Evolutionary conservation across 116 monocot genomes (phyloP), one percentile per base, ranked within the genome.

Genomic region (Posidonia oceanica): DNA sequence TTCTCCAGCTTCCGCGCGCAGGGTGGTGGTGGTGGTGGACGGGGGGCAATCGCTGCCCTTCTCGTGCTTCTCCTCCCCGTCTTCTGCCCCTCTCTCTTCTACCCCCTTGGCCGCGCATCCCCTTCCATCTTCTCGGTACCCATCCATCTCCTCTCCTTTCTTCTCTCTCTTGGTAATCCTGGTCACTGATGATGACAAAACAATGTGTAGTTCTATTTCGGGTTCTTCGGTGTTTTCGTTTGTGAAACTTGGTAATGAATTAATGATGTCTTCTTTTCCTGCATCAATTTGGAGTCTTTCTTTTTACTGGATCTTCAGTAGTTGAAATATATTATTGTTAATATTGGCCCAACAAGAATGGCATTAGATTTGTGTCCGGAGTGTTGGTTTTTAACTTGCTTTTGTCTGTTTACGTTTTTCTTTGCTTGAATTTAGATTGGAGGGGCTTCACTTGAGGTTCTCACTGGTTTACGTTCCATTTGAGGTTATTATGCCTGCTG

Each of bases 121-220:
- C 88, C 88, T 14, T 84, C 83, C 40, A 12, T 91, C 39, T 91
- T 94, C 75, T 90, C 91, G 61, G 94, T 94, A 70, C 18, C 74
- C 36, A 37, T 42, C 4, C 3, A 20, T 39, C 54, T 36, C 36
- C 14, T 48, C 21, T 20, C 52, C 36, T 73, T 36, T 54, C 16
- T 64, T 3, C 14, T 36, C 23, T 12, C 58, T 40, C 17, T 2
- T 59, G 4, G 58, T 48, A 8, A 17, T 52, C 23, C 13, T 12
- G 22, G 40, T 4, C 38, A 0, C 5, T 5, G n/a, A 20, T 67
- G 29, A 29, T 29, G 29, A 29, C 29, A 29, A 29, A 29, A 29
- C 29, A 29, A 29, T 29, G 29, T 29, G 29, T 29, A 29, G 29
- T 29, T 29, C 1, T 29, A 29, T 29, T 29, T 29, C 29, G 29